A percentile compares a stretch with the other conserved stretches of the same genome.
phyloP scores from a whole-genome alignment of 192 early-diverging fungal species.

The Coemansia sp. region DNA sequence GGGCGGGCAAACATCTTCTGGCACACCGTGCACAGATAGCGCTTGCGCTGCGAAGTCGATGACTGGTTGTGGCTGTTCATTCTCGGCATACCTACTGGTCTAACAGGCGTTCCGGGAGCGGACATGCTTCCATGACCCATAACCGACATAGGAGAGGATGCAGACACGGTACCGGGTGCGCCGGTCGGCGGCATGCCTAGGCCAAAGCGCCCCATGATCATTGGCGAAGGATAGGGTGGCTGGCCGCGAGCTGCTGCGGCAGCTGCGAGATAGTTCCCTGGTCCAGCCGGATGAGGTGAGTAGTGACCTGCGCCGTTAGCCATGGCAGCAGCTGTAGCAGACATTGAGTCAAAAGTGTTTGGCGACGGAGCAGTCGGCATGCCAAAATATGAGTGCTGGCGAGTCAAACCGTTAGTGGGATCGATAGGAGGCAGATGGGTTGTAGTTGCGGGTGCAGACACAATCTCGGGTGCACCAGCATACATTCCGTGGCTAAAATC shows the following conservation, averaged over 20 bases:
- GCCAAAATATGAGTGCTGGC: slow-evolving; percentile 43
- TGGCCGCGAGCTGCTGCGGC: slow-evolving; percentile 9
- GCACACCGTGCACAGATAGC: slow-evolving; percentile 51
- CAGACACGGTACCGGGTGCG: slow-evolving; percentile 15
- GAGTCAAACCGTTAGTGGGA: slow-evolving; percentile 16
- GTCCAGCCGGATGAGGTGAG: slow-evolving; percentile 17
- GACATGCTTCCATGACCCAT: slow-evolving; percentile 16
- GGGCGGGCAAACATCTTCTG: slow-evolving; percentile 52
- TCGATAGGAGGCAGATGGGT: slow-evolving; percentile 46
- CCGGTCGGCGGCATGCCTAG: slow-evolving; percentile 14
- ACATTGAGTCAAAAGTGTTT: slow-evolving; percentile 33
- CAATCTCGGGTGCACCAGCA: slow-evolving; percentile 23
- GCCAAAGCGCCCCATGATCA: slow-evolving; percentile 43
- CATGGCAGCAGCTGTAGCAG: slow-evolving; percentile 28
- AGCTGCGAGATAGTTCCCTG: slow-evolving; percentile 19
- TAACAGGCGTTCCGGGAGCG: slow-evolving; percentile 25
- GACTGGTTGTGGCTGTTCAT: slow-evolving; percentile 33
- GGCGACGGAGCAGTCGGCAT: slow-evolving; percentile 22
- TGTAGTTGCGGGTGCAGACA: slow-evolving; percentile 16
- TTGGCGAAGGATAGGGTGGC: slow-evolving; percentile 35
- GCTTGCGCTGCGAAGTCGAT: slow-evolving; percentile 54
- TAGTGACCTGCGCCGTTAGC: slow-evolving; percentile 25
- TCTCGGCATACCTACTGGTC: slow-evolving; percentile 22
- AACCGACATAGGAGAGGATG: slow-evolving; percentile 15
- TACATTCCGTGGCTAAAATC: slow-evolving; percentile 41